Base-by-base conservation (phyloP, 2,329 filamentous ascomycete species). In the Xenoacremonium recifei region DNA sequence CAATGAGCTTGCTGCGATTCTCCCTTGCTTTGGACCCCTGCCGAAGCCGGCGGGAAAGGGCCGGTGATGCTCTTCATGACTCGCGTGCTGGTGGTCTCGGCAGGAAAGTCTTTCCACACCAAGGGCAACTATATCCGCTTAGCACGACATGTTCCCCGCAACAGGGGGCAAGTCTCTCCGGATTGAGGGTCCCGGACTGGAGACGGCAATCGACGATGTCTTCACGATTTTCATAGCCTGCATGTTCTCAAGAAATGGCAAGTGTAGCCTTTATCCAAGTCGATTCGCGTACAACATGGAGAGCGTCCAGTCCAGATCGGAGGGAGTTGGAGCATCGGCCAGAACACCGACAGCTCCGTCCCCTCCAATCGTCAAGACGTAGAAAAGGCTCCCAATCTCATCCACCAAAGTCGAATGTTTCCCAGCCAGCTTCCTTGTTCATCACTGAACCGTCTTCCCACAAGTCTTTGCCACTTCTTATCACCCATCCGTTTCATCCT, bases 271-370 rank as follows among this genome's bases (percentile, higher is more conserved):
- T 29, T 5, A 15, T 20, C 17, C 9, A 15, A 11, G 34, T 17
- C 32, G n/a, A 27, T 9, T 27, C 25, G 12, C 30, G 36, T 27
- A 47, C n/a, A 37, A 36, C 34, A 44, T 44, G 39, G 41, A 44
- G 34, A 35, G 44, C 39, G 37, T 35, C n/a, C 7, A 20, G 3
- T 40, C 25, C 35, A 39, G 30, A n/a, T n/a, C 12, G 7, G 29
- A 15, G 13, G n/a, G n/a, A 31, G 29, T 11, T 7, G 29, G 17
- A 31, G 7, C 29, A 15, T 31, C 29, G 29, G 7, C 29, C 12
- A 31, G 29, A 31, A 31, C 29, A 31, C 13, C 29, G n/a, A 31
- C n/a, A 31, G n/a, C n/a, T n/a, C n/a, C n/a, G n/a, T 9, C n/a
- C 29, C 7, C 23, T 27, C 23, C 9, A 7, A 27, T 27, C 23